These are phyloP conservation scores for Hygrocybe punicea DNA, from an alignment of 768 basidiomycete genomes.

Conservation along the genomic window DNA sequence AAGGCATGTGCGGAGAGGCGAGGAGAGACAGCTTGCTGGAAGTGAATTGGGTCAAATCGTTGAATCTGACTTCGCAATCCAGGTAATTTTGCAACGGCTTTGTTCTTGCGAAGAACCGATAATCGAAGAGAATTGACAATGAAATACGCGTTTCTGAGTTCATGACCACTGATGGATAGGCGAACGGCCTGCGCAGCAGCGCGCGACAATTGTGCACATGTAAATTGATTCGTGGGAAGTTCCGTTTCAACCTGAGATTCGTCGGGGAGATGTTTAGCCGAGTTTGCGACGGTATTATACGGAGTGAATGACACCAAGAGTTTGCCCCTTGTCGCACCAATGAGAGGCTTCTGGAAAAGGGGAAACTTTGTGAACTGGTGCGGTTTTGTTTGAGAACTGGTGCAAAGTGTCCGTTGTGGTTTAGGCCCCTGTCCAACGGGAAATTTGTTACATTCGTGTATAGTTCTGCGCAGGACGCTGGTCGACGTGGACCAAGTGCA, in stretches of 20 bases:
- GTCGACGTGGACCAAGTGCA: conserved; percentile 57
- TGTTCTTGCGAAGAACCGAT: conserved; percentile 28
- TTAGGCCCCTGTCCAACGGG: neutral
- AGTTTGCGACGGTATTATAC: neutral
- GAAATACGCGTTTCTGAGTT: conserved; percentile 49
- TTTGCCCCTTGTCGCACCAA: too few relatives aligned
- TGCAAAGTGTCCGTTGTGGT: neutral
- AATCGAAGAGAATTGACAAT: conserved; percentile 57
- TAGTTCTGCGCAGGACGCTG: conserved; percentile 36
- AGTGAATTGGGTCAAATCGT: conserved; percentile 42
- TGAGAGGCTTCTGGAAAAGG: too few relatives aligned
- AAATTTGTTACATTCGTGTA: neutral
- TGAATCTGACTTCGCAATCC: conserved; percentile 18
- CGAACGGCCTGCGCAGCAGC: conserved; percentile 50
- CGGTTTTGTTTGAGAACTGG: neutral
- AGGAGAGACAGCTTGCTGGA: conserved; percentile 51
- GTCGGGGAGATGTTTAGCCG: neutral
- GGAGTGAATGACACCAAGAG: neutral
- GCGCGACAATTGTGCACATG: conserved; percentile 22
- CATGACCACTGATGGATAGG: conserved; percentile 40
- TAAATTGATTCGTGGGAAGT: neutral
- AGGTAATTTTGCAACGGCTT: conserved; percentile 13
- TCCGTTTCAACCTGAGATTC: neutral
- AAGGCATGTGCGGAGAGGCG: conserved; percentile 62
- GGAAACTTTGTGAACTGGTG: too few relatives aligned